A percentile compares a stretch with the other conserved stretches of the same genome.
Evolutionary conservation across 192 early-diverging fungal species (phyloP).

Genomic region (Backusella parvicylindrica): DNA sequence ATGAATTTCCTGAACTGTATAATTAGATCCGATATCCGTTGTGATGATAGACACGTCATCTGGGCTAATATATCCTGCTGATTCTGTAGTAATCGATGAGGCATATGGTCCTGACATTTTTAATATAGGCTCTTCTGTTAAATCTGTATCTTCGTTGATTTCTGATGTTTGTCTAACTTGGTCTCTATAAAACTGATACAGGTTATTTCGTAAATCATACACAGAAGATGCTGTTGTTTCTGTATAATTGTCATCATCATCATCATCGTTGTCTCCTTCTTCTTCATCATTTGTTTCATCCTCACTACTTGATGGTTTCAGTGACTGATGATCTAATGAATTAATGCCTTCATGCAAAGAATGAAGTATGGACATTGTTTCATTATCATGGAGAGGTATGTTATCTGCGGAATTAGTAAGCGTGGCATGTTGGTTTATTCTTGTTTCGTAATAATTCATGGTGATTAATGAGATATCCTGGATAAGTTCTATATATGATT

Average conservation of each 20-base stretch:
- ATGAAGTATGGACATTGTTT: not conserved
- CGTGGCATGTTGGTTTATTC: not conserved
- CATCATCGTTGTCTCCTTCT: not conserved
- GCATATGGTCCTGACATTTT: not conserved
- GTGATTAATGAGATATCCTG: slow-evolving; percentile 1
- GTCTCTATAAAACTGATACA: not conserved
- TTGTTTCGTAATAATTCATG: not conserved
- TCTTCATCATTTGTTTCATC: not conserved
- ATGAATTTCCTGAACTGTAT: not conserved
- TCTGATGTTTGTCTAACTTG: not conserved
- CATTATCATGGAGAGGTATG: not conserved
- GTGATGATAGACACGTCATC: not conserved
- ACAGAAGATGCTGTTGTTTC: not conserved
- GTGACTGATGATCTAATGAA: not conserved
- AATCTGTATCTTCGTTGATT: not conserved
- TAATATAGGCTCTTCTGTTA: not conserved
- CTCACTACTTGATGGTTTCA: not conserved
- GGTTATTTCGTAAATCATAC: not conserved
- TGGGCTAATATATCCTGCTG: not conserved
- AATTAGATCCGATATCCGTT: not conserved
- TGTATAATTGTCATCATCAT: not conserved
- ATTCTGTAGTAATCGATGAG: not conserved
- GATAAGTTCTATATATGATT: slow-evolving; percentile 2
- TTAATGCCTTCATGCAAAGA: not conserved
- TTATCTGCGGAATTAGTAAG: not conserved